Conservation (phyloP, 2,329 filamentous ascomycete species). For the Trichoderma sp. region DNA sequence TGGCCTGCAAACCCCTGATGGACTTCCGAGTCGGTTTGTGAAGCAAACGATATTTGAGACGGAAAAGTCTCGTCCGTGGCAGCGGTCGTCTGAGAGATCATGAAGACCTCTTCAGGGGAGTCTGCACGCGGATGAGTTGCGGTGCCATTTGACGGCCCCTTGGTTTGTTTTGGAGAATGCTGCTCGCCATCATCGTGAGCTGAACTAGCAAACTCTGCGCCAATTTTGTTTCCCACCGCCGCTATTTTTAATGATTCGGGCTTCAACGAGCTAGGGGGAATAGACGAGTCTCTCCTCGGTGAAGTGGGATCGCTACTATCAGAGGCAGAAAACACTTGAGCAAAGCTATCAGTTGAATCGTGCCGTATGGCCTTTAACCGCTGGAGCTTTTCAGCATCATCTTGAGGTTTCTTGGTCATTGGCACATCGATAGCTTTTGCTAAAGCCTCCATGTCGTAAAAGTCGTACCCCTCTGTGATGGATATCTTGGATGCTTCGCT, state of each 20-base stretch:
- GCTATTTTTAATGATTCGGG: slow-evolving; percentile 32
- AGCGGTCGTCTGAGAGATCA: slow-evolving; percentile 51
- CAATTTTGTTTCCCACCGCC: slow-evolving; percentile 33
- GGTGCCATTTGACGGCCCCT: background rate
- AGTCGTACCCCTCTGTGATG: slow-evolving; percentile 64
- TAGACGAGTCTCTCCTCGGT: slow-evolving; percentile 21
- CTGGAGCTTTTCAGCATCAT: slow-evolving; percentile 26
- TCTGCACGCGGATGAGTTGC: slow-evolving; percentile 27
- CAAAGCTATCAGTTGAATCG: slow-evolving; percentile 61
- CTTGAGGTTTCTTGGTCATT: slow-evolving; percentile 39
- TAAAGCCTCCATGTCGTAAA: slow-evolving; percentile 61
- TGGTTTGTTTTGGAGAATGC: slow-evolving; percentile 3
- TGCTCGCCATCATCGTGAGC: slow-evolving; percentile 48
- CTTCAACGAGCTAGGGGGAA: slow-evolving; percentile 29
- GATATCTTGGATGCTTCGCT: slow-evolving; percentile 51
- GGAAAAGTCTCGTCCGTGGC: slow-evolving; percentile 37
- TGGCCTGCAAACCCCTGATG: slow-evolving; percentile 16
- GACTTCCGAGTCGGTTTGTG: slow-evolving; percentile 32
- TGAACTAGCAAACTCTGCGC: slow-evolving; percentile 47
- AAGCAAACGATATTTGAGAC: slow-evolving; percentile 36
- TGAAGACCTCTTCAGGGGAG: slow-evolving; percentile 43
- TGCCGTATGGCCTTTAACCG: slow-evolving; percentile 42
- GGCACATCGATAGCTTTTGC: slow-evolving; percentile 56
- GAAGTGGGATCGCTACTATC: slow-evolving; percentile 41
- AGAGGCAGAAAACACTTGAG: slow-evolving; percentile 60